These are phyloP conservation scores for Cicer judaicum DNA, from an alignment of 306 rosid genomes.

Conservation along the genomic window DNA sequence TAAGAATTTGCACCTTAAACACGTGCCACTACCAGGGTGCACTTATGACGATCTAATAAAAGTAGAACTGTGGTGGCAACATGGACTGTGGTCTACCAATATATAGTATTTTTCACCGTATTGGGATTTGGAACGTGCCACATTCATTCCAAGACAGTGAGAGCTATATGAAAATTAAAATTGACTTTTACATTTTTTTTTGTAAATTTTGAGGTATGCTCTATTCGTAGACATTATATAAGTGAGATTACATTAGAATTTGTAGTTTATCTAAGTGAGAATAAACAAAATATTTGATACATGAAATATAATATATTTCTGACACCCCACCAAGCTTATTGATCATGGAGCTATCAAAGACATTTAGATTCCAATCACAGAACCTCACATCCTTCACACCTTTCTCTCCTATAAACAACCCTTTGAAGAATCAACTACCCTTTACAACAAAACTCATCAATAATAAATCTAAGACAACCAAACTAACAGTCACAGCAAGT, in stretches of 20 bases:
- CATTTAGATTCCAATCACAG: constrained; percentile 47
- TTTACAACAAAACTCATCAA: constrained; percentile 16
- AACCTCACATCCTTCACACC: constrained; percentile 44
- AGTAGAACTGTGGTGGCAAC: neutral
- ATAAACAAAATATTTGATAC: no score
- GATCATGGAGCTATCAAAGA: constrained; percentile 43
- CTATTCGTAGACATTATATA: neutral
- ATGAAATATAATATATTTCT: no score
- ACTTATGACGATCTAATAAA: no score
- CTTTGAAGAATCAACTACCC: constrained; percentile 36
- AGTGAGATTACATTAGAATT: neutral
- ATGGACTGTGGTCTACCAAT: neutral
- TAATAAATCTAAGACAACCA: constrained; percentile 27
- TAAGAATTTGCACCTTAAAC: no score
- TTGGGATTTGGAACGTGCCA: neutral
- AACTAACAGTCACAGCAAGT: constrained; percentile 46
- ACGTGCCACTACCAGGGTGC: no score
- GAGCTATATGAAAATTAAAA: no score
- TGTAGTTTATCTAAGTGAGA: no score
- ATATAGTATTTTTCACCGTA: neutral
- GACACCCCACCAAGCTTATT: no score
- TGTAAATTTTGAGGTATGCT: neutral
- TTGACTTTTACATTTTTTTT: neutral
- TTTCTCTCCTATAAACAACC: constrained; percentile 35
- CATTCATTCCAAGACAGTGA: neutral